phyloP scores from a whole-genome alignment of 495 filamentous ascomycete genomes.

The Sphaerosporella brunnea region DNA sequence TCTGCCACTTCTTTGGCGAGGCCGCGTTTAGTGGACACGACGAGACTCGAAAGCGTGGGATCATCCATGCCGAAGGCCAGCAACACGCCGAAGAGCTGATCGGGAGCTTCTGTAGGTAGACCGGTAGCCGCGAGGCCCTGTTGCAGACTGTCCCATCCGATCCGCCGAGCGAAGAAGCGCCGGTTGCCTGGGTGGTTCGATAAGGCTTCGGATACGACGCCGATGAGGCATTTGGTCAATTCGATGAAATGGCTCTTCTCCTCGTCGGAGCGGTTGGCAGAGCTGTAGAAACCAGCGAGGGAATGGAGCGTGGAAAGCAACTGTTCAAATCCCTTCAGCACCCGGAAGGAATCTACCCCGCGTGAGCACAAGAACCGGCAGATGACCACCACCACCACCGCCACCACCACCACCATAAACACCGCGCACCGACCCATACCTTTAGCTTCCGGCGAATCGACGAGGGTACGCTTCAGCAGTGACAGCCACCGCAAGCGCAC shows the following conservation, averaged over 20 bases:
- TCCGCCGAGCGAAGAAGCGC: constrained; percentile 62
- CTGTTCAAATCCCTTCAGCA: constrained; percentile 59
- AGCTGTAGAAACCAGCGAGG: constrained; percentile 54
- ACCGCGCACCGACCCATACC: constrained; percentile 6
- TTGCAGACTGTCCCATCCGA: constrained; percentile 60
- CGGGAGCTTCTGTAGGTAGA: constrained; percentile 42
- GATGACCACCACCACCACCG: not conserved
- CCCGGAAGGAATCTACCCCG: constrained; percentile 65
- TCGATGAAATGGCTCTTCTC: constrained; percentile 47
- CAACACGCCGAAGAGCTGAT: constrained; percentile 70
- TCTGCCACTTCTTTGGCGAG: constrained; percentile 8
- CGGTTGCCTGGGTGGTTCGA: constrained; percentile 70
- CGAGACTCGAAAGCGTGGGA: constrained; percentile 29
- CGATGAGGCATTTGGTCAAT: constrained; percentile 50
- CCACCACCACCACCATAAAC: not conserved
- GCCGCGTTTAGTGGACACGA: constrained; percentile 24
- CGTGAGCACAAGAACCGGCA: constrained; percentile 12
- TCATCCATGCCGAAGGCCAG: constrained; percentile 69
- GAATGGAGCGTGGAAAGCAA: constrained; percentile 49
- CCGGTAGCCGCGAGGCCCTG: constrained; percentile 43
- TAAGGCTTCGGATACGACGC: constrained; percentile 56
- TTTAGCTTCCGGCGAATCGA: constrained; percentile 26
- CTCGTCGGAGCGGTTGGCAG: constrained; percentile 37
- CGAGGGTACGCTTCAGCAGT: constrained; percentile 22
- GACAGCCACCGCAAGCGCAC: constrained; percentile 25